Base-by-base conservation (phyloP, 805 yeast genomes). In the Ogataea minuta region DNA sequence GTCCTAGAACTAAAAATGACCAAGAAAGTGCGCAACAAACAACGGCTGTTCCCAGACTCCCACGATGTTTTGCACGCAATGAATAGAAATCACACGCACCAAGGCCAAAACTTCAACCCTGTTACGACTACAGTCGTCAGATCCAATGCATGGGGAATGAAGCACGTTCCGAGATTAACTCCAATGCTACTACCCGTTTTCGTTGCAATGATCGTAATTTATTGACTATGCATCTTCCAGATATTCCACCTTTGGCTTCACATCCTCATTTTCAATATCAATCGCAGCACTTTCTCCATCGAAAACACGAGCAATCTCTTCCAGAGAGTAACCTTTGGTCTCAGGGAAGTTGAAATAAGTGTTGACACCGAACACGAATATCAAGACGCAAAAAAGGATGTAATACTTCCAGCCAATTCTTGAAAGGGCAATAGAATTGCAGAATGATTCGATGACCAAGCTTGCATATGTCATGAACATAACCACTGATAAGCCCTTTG, bases 401-500 rank as follows among this genome's bases (percentile, higher is more conserved):
- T 62, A 62, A 44, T 60, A 62, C 36, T 54, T 54, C 67, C 68
- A 64, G 19, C 54, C 60, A 41, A 65, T 54, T 29, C 62, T 56
- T 37, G 59, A 64, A 63, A 66, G 57, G 20, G 67, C 70, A 41
- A 66, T 57, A 12, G 70, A 60, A 31, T 51, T 54, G 34, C 48
- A 48, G 29, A 50, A 53, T 4, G 48, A 36, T 10, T 46, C 52
- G 41, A 52, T 39, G 24, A 56, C 29, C 30, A 42, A 19, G 8
- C 21, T 19, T 5, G 8, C 21, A 19, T 19, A 19, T 19, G 21
- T 19, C 5, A 5, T 6, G 34, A 13, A 45, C 41, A 23, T 39
- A 31, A 23, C 49, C 34, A 11, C 31, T 26, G 13, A 29, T 39
- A 79, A 76, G 45, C 86, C 85, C 45, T 76, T 66, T 10, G 83